These are phyloP conservation scores for Pisolithus marmoratus DNA, from an alignment of 768 basidiomycete species.

Conservation along the genomic window DNA sequence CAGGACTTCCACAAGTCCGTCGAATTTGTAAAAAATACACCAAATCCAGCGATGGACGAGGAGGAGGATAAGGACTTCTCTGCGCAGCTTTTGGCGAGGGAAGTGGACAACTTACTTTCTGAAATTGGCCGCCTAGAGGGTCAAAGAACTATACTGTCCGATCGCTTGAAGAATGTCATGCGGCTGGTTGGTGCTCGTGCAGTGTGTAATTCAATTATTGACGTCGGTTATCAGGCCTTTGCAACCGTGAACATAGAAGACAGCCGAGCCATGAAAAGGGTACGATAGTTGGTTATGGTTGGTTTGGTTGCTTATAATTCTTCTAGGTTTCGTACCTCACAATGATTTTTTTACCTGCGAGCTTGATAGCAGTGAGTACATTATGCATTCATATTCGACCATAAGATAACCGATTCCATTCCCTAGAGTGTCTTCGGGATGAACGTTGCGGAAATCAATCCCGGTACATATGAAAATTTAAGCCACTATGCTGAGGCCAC, in stretches of 20 bases:
- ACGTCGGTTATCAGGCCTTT: slow-evolving; percentile 37
- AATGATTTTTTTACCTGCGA: slow-evolving; percentile 52
- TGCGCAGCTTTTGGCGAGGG: slow-evolving; percentile 23
- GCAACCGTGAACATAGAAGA: slow-evolving; percentile 49
- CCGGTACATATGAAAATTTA: slow-evolving; percentile 23
- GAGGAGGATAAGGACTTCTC: slow-evolving; percentile 19
- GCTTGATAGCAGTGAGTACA: slow-evolving; percentile 31
- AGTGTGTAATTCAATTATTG: neutral
- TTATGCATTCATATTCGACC: neutral
- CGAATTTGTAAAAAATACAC: slow-evolving; percentile 42
- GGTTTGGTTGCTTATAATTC: neutral
- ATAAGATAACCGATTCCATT: slow-evolving; percentile 4
- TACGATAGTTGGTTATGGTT: neutral
- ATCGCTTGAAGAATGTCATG: slow-evolving; percentile 20
- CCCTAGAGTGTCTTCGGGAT: slow-evolving; percentile 28
- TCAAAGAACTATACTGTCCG: slow-evolving; percentile 18
- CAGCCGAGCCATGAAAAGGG: slow-evolving; percentile 20
- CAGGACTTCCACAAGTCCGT: slow-evolving; percentile 51
- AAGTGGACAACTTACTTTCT: slow-evolving; percentile 41
- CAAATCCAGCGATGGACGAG: slow-evolving; percentile 42
- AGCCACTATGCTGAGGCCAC: slow-evolving; percentile 35
- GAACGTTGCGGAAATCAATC: slow-evolving; percentile 25
- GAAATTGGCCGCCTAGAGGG: slow-evolving; percentile 43
- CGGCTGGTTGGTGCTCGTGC: slow-evolving; percentile 14
- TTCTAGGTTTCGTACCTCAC: slow-evolving; percentile 47